Percentiles rank a stretch among this genome's conserved stretches.
phyloP scores from a whole-genome alignment of 371 early-diverging fungal species.

The Chytridium lagenaria region DNA sequence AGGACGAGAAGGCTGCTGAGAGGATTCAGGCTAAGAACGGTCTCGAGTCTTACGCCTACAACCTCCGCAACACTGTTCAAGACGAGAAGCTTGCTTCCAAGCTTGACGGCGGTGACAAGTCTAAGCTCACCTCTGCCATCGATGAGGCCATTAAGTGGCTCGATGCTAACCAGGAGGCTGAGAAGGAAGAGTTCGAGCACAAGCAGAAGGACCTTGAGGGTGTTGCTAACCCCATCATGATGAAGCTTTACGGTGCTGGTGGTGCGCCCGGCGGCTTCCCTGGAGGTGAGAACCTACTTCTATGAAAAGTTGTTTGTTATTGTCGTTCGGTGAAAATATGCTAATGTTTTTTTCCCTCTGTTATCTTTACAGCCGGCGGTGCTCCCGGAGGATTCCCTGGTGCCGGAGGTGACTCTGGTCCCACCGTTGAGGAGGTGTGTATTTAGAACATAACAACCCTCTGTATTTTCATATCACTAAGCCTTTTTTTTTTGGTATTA shows the following conservation, averaged over 20 bases:
- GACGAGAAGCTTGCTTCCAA: conserved; percentile 88
- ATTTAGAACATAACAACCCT: too few relatives aligned
- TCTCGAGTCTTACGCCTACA: conserved; percentile 92
- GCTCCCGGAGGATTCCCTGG: conserved; percentile 42
- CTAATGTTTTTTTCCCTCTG: neutral
- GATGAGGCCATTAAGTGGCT: conserved; percentile 89
- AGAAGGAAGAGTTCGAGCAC: conserved; percentile 93
- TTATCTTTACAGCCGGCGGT: conserved; percentile 21
- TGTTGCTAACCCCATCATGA: conserved; percentile 89
- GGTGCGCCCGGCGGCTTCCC: conserved; percentile 51
- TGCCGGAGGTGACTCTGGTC: conserved; percentile 57
- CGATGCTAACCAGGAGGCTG: conserved; percentile 86
- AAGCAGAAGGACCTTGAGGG: conserved; percentile 94
- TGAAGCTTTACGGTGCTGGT: conserved; percentile 61
- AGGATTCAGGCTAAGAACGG: conserved; percentile 85
- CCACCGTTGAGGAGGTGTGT: conserved; percentile 85
- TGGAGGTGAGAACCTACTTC: conserved; percentile 39
- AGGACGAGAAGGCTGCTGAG: conserved; percentile 90
- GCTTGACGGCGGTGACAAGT: conserved; percentile 85
- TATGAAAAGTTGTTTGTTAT: neutral
- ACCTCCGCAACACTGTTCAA: conserved; percentile 84
- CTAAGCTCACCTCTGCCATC: conserved; percentile 78
- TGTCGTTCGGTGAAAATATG: neutral
- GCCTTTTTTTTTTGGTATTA: too few relatives aligned
- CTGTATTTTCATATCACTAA: too few relatives aligned